Evolutionary conservation across 2,329 filamentous ascomycete species (phyloP).

Genomic region (Penicillium sp.): DNA sequence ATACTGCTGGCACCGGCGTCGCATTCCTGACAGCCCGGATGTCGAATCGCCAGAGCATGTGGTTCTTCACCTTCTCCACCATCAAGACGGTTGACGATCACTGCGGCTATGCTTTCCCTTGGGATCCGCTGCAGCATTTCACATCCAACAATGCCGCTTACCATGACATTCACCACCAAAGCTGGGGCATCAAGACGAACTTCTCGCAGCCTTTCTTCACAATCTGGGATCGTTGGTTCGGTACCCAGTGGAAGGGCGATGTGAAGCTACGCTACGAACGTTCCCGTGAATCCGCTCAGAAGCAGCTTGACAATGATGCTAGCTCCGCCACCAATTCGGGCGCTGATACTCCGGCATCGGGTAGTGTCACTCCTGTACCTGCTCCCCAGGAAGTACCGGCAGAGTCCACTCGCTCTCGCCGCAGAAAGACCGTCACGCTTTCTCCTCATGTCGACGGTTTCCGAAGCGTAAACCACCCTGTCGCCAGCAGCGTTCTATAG

Average conservation of each 20-base stretch:
- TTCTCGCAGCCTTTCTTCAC: slow-evolving; percentile 59
- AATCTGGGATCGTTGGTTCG: slow-evolving; percentile 78
- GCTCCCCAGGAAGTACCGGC: too few species aligned
- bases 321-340: too few species aligned
- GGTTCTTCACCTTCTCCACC: slow-evolving; percentile 79
- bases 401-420: too few species aligned
- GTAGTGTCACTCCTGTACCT: too few species aligned
- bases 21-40: slow-evolving; percentile 73
- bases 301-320: too few species aligned
- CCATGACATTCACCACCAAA: slow-evolving; percentile 97
- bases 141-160: slow-evolving; percentile 93
- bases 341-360: too few species aligned
- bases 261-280: slow-evolving; percentile 52
- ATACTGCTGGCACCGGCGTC: slow-evolving; percentile 77
- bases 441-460: too few species aligned
- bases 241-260: slow-evolving; percentile 72
- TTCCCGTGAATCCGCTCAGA: slow-evolving; percentile 48
- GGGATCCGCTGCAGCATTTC: slow-evolving; percentile 83
- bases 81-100: slow-evolving; percentile 98
- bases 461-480: too few species aligned
- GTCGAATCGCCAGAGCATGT: slow-evolving; percentile 76
- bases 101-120: slow-evolving; percentile 91
- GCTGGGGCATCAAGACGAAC: slow-evolving; percentile 83
- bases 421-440: too few species aligned
- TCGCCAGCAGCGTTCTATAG: too few species aligned